A percentile compares a stretch with the other conserved stretches of the same genome.
phyloP scores from a whole-genome alignment of 2,329 filamentous ascomycete genomes.

The Fusarium udum region DNA sequence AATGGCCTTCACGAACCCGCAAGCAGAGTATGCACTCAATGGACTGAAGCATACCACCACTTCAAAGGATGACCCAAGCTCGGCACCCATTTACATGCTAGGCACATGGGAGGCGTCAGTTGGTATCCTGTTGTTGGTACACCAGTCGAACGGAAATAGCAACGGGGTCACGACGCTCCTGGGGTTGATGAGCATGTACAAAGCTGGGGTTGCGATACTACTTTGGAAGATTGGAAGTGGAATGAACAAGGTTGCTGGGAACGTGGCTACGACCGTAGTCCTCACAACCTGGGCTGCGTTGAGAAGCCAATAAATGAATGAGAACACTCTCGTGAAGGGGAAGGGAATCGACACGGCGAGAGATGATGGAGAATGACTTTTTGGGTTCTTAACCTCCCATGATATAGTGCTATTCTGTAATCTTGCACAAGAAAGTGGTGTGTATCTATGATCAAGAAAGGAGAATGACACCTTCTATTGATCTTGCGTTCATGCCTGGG shows the following conservation, averaged over 20 bases:
- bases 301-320: neutral
- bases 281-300: neutral
- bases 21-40: conserved; percentile 8
- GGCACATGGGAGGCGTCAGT: conserved; percentile 7
- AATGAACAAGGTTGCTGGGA: neutral
- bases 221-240: neutral
- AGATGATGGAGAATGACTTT: neutral
- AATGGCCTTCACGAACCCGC: conserved; percentile 8
- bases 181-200: conserved; percentile 2
- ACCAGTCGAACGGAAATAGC: neutral
- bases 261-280: neutral
- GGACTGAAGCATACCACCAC: neutral
- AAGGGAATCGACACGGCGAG: neutral
- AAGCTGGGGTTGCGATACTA: neutral
- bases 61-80: neutral
- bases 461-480: neutral
- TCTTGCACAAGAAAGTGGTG: no score
- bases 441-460: no score
- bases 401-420: no score
- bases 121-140: neutral
- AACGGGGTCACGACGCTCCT: neutral
- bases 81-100: conserved; percentile 4
- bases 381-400: neutral
- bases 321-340: neutral
- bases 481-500: neutral